Evolutionary conservation across 352 stramenopile species (phyloP), one percentile per base, ranked within the genome.

Genomic region (Globisporangium solare): DNA sequence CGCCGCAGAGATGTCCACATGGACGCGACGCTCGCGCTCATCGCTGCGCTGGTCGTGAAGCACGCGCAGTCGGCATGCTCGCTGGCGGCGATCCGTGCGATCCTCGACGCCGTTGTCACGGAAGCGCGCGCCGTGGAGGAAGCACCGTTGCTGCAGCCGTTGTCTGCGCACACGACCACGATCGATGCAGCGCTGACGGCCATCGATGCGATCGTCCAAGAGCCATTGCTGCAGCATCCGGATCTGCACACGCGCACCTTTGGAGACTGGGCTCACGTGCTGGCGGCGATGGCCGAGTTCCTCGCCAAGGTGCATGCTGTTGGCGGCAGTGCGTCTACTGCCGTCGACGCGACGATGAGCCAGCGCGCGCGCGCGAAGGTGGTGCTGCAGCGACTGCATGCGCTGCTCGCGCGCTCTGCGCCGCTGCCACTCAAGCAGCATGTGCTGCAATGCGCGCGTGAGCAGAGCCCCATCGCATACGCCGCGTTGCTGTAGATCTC

Each of bases 171-270:
- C 18, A 13, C 7, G 0, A n/a, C 12, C 39, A n/a, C 1, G 39
- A 43, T 43, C 39, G 39, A 15, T n/a, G 39, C 49, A 17, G 63
- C 67, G 18, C 55, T 79, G 47, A 54, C 55, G 4, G 79, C 67
- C 46, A 66, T 69, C 7, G 70, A 82, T 17, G 56, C 64, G 8
- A 60, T 88, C 27, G 43, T 77, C 37, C 70, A 53, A 11, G 68
- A 64, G n/a, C 48, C 60, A 48, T 20, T 91, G 49, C 43, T 83
- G 35, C 60, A 68, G 43, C 78, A 81, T 24, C 54, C 50, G 2
- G 78, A 91, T 20, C 66, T 80, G n/a, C 67, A 87, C 54, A 79
- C 71, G n/a, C 58, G 61, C n/a, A 54, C 51, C 17, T 85, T 87
- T 40, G 41, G 39, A 13, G 64, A 83, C 20, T 91, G 79, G 81